Evolutionary conservation across 106 monocot genomes (phyloP).

Genomic region (Amphibolis antarctica): DNA sequence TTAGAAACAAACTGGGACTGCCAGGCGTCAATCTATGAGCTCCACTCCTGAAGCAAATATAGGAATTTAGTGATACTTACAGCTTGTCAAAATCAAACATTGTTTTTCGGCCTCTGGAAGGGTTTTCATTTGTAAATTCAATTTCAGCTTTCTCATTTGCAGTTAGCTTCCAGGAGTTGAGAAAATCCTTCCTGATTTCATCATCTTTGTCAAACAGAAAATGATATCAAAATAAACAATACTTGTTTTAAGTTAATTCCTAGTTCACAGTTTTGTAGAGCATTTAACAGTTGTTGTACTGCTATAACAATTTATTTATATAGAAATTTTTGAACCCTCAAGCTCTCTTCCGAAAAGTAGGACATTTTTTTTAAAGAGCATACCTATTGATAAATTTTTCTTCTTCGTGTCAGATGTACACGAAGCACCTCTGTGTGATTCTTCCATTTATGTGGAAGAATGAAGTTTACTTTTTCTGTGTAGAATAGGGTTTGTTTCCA

Average conservation of each 20-base stretch:
- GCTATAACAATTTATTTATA: neutral
- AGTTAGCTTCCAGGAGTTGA: conserved; percentile 58
- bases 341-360: neutral
- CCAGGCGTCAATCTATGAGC: neutral
- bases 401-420: conserved; percentile 23
- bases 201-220: conserved; percentile 39
- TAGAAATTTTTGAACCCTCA: neutral
- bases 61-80: conserved; percentile 23
- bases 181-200: conserved; percentile 70
- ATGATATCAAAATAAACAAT: neutral
- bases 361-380: neutral
- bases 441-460: conserved; percentile 22
- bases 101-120: conserved; percentile 35
- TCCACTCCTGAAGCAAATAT: neutral
- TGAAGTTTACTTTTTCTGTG: too few species aligned
- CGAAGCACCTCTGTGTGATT: conserved; percentile 18
- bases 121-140: conserved; percentile 46
- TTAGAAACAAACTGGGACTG: neutral
- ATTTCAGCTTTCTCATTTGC: conserved; percentile 36
- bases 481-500: neutral
- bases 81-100: conserved; percentile 70
- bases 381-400: conserved; percentile 29
- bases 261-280: neutral
- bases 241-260: neutral
- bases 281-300: neutral